Evolutionary conservation across 2,329 filamentous ascomycete species (phyloP).

Genomic region (Fusarium metavorans): DNA sequence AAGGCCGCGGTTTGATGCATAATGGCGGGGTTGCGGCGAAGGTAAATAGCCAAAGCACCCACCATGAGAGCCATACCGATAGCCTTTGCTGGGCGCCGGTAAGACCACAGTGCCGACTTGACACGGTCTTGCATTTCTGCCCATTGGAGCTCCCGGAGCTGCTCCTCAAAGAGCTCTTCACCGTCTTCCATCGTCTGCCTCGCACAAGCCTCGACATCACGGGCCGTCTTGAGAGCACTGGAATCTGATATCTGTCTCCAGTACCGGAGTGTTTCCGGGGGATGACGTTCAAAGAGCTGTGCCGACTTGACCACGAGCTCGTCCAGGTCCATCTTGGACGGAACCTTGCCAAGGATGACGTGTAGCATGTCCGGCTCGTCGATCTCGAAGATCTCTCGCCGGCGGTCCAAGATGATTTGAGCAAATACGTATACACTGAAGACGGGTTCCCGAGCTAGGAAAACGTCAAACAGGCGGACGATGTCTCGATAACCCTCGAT

Average conservation of each 20-base stretch:
- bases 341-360: slow-evolving; percentile 87
- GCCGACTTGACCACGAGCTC: slow-evolving; percentile 76
- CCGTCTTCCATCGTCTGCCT: slow-evolving; percentile 75
- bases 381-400: slow-evolving; percentile 87
- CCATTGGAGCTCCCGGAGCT: slow-evolving; percentile 78
- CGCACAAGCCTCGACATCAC: slow-evolving; percentile 61
- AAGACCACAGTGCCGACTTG: slow-evolving; percentile 64
- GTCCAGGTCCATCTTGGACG: slow-evolving; percentile 84
- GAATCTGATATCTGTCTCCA: slow-evolving; percentile 80
- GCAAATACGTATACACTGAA: slow-evolving; percentile 94
- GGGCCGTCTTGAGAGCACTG: slow-evolving; percentile 89
- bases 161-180: slow-evolving; percentile 73
- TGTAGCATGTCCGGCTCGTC: slow-evolving; percentile 95
- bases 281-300: slow-evolving; percentile 72
- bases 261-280: slow-evolving; percentile 77
- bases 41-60: slow-evolving; percentile 75
- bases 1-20: slow-evolving; percentile 44
- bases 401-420: slow-evolving; percentile 84
- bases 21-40: slow-evolving; percentile 63
- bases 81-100: slow-evolving; percentile 73
- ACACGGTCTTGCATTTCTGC: slow-evolving; percentile 61
- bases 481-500: slow-evolving; percentile 92
- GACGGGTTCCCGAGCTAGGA: slow-evolving; percentile 87
- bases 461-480: slow-evolving; percentile 89
- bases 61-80: slow-evolving; percentile 75